phyloP scores from a whole-genome alignment of 2,329 filamentous ascomycete genomes.

The Fusarium armeniacum region DNA sequence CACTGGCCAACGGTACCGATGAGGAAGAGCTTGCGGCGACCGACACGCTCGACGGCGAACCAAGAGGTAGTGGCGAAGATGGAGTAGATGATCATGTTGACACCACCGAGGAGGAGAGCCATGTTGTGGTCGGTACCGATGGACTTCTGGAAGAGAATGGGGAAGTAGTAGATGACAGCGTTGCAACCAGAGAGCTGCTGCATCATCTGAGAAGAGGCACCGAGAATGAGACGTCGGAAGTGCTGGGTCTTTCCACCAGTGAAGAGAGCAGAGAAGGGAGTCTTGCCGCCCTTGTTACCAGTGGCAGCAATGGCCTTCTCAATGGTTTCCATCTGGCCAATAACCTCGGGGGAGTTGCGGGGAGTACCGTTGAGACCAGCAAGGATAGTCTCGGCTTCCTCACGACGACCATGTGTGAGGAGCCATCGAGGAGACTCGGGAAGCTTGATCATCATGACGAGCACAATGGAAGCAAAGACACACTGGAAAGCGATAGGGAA shows the following conservation, averaged over 20 bases:
- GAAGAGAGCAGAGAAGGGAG: conserved; percentile 67
- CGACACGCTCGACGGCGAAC: conserved; percentile 65
- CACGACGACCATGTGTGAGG: conserved; percentile 61
- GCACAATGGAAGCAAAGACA: conserved; percentile 59
- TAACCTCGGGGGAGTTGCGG: conserved; percentile 67
- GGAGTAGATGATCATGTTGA: conserved; percentile 69
- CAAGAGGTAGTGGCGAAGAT: conserved; percentile 68
- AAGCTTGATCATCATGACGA: conserved; percentile 59
- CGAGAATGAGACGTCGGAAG: conserved; percentile 73
- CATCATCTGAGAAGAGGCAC: conserved; percentile 71
- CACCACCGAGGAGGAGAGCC: conserved; percentile 64
- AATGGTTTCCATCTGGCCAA: conserved; percentile 69
- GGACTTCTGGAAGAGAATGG: conserved; percentile 65
- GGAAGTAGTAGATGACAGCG: conserved; percentile 73
- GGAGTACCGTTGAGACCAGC: conserved; percentile 54
- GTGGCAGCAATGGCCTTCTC: conserved; percentile 65
- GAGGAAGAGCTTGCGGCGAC: conserved; percentile 63
- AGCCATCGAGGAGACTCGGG: conserved; percentile 64
- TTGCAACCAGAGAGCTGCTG: conserved; percentile 74
- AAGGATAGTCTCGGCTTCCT: conserved; percentile 54
- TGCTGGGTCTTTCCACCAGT: conserved; percentile 76
- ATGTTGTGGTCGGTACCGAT: conserved; percentile 55
- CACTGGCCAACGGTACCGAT: conserved; percentile 63
- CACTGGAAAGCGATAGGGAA: conserved; percentile 64
- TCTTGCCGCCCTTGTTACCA: conserved; percentile 60